Percentiles rank a stretch among this genome's conserved stretches.
phyloP scores from a whole-genome alignment of 805 yeast genomes.

The Diddensiella transvaalensis region DNA sequence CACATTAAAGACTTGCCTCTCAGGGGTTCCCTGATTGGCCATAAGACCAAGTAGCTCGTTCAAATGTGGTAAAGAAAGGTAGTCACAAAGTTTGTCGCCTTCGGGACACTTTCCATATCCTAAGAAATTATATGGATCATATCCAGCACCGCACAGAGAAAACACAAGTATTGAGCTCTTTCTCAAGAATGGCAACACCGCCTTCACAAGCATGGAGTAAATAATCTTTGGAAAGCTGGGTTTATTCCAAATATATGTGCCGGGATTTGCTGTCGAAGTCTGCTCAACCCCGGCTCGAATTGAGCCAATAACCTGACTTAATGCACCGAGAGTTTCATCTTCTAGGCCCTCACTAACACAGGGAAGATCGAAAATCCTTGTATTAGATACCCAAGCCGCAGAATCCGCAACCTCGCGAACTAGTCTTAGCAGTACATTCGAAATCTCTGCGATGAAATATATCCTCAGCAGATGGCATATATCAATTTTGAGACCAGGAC shows the following conservation, averaged over 20 bases:
- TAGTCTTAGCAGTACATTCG: constrained; percentile 8
- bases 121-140: constrained; percentile 31
- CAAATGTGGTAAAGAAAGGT: constrained; percentile 44
- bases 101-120: constrained; percentile 40
- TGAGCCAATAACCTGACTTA: constrained; percentile 12
- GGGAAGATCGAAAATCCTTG: constrained; percentile 34
- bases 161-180: constrained; percentile 54
- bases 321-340: constrained; percentile 12
- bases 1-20: constrained; percentile 11
- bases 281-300: constrained; percentile 13
- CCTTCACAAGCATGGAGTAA: constrained; percentile 52
- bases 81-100: constrained; percentile 49
- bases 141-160: constrained; percentile 49
- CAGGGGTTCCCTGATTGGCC: constrained; percentile 13
- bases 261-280: constrained; percentile 7
- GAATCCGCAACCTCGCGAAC: constrained; percentile 7
- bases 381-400: constrained; percentile 17
- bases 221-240: constrained; percentile 32
- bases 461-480: constrained; percentile 6
- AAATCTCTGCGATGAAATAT: constrained; percentile 9
- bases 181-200: constrained; percentile 62
- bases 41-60: constrained; percentile 21
- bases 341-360: constrained; percentile 14
- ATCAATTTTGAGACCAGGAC: constrained; percentile 11
- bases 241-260: constrained; percentile 18